Base-by-base conservation (phyloP, 768 basidiomycete genomes). In the Tylopilus intermedius region DNA sequence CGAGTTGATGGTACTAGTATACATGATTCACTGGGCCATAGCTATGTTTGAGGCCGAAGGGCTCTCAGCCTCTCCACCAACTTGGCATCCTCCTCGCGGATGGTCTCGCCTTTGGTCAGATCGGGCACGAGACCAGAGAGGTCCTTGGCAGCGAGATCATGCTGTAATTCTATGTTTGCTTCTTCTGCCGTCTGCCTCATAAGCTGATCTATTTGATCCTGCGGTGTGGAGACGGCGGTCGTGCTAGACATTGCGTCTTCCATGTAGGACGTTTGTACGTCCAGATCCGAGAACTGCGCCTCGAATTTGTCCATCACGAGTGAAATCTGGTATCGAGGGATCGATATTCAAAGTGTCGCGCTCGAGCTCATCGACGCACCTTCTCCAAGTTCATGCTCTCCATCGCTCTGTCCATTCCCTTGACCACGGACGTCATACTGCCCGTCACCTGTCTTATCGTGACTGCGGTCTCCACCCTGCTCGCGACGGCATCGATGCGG, bases 261-360 rank as follows among this genome's bases (percentile, higher is more conserved):
- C 93, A 99, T 95, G 72, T 95, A 94, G 5, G 86, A 88, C 15
- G 96, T 95, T 70, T 98, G 95, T 7, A 99, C 96, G 66, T 98
- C 96, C 18, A 99, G 82, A 68, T 98, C 96, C 35, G 91, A 78
- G 73, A 98, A 98, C 61, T 98, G 95, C 5, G 84, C 59, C 70
- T 99, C 96, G 71, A 99, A 99, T 73, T 94, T 98, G 75, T 98
- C 96, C 96, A 99, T 98, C 32, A 99, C 92, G 50, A 91, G 71
- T 11, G 96, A 95, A 65, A 99, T 98, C 95, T 97, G 67, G 39
- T 15, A 30, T 45, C 33, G 13, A 47, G 11, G 8, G 30, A 48
- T 35, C 35, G 33, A 35, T 13, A 21, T 14, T 40, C 38, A 27
- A 45, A 42, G 13, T 30, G 7, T 30, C 30, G 30, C 14, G 8